A percentile compares a stretch with the other conserved stretches of the same genome.
These are phyloP conservation scores for Lichtheimia hyalospora DNA, from an alignment of 371 early-diverging fungal species.

Conservation along the genomic window DNA sequence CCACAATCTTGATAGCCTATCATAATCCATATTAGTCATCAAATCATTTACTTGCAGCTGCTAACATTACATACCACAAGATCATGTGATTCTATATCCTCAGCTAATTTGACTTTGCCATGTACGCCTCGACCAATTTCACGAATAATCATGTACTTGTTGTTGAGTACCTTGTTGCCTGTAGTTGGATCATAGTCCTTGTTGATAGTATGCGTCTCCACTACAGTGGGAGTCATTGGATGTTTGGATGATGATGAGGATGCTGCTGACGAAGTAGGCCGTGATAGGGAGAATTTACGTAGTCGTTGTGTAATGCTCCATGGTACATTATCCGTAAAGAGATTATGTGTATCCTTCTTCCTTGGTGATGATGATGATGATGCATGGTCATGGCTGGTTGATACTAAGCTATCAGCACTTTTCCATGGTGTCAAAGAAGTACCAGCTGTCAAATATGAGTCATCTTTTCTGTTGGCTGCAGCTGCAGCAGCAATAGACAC, in stretches of 20 bases:
- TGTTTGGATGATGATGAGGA: slow-evolving; percentile 4
- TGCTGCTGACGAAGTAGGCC: slow-evolving; percentile 8
- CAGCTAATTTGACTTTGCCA: slow-evolving; percentile 92
- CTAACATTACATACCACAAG: slow-evolving; percentile 59
- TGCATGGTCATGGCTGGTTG: slow-evolving; percentile 17
- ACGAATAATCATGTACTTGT: slow-evolving; percentile 86
- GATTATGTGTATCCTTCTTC: too few relatives aligned
- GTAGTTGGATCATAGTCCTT: slow-evolving; percentile 81
- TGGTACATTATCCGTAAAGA: background rate
- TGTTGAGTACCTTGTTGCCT: slow-evolving; percentile 92
- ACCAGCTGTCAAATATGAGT: slow-evolving; percentile 9
- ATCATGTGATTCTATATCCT: slow-evolving; percentile 77
- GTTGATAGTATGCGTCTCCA: slow-evolving; percentile 67
- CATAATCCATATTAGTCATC: background rate
- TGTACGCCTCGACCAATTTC: slow-evolving; percentile 98
- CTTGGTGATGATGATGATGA: slow-evolving; percentile 13
- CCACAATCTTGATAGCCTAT: slow-evolving; percentile 86
- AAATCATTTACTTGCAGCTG: background rate
- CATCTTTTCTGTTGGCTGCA: slow-evolving; percentile 12
- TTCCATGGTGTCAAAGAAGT: slow-evolving; percentile 24
- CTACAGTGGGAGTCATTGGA: slow-evolving; percentile 14
- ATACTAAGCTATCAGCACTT: slow-evolving; percentile 24
- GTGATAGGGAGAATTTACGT: slow-evolving; percentile 20
- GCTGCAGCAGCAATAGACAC: background rate
- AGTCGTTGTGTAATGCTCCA: slow-evolving; percentile 7